Percentiles rank a stretch among this genome's conserved stretches.
Evolutionary conservation across 768 basidiomycete species (phyloP).

Genomic region (Tricholoma sp.): DNA sequence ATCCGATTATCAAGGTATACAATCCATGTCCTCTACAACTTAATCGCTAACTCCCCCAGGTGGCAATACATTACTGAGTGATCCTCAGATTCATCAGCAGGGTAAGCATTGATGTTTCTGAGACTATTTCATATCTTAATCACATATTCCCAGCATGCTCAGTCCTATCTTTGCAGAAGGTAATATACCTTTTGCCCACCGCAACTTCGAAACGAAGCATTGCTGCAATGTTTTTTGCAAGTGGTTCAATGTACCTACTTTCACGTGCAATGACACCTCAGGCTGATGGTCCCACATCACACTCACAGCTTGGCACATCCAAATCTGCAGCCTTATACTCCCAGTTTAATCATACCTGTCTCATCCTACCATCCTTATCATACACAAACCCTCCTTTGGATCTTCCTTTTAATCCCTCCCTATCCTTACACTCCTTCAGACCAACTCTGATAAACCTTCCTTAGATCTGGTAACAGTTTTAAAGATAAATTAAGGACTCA

Average conservation of each 20-base stretch:
- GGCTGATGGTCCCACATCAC: neutral
- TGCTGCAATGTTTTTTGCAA: neutral
- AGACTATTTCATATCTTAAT: neutral
- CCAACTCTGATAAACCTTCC: neutral
- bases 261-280: neutral
- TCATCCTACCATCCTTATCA: neutral
- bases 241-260: neutral
- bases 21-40: too few species aligned
- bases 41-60: neutral
- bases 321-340: too few species aligned
- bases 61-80: too few species aligned
- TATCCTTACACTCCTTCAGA: neutral
- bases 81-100: too few species aligned
- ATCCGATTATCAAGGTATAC: conserved; percentile 10
- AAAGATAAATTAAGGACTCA: neutral
- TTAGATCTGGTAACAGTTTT: too few species aligned
- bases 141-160: neutral
- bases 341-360: neutral
- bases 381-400: neutral
- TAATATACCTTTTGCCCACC: neutral
- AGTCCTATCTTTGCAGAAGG: neutral
- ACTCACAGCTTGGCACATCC: too few species aligned
- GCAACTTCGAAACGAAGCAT: neutral
- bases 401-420: neutral
- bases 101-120: too few species aligned